phyloP scores from a whole-genome alignment of 2,329 filamentous ascomycete genomes.

The Aureobasidium uvarum region DNA sequence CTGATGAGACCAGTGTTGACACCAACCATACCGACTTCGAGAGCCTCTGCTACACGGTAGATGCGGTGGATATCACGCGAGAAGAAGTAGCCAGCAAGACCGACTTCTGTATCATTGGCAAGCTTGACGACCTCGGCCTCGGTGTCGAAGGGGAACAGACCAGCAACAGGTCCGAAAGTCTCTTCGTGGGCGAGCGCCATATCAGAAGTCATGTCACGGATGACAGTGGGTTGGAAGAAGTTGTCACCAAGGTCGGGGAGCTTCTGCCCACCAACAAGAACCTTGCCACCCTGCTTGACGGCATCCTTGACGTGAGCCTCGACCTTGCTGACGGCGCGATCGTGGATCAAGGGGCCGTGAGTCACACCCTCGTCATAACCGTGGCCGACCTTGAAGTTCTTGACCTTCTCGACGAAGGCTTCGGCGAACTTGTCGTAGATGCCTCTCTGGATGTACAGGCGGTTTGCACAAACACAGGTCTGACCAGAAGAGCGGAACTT shows the following conservation, averaged over 20 bases:
- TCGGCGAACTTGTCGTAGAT: conserved; percentile 73
- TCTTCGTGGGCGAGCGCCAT: conserved; percentile 87
- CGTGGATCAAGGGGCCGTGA: conserved; percentile 82
- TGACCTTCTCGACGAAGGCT: conserved; percentile 69
- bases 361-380: conserved; percentile 70
- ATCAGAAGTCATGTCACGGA: conserved; percentile 78
- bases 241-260: conserved; percentile 73
- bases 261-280: conserved; percentile 72
- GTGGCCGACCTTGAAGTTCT: conserved; percentile 70
- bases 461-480: conserved; percentile 80
- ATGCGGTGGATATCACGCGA: conserved; percentile 59
- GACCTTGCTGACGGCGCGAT: conserved; percentile 75
- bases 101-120: conserved; percentile 80
- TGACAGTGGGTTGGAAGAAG: conserved; percentile 87
- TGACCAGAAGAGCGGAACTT: conserved; percentile 96
- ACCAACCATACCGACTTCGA: conserved; percentile 86
- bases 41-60: conserved; percentile 60
- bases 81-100: conserved; percentile 93
- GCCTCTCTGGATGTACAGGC: conserved; percentile 73
- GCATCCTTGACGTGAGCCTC: conserved; percentile 78
- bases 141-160: conserved; percentile 81
- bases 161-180: conserved; percentile 93
- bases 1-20: conserved; percentile 53
- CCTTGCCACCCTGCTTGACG: conserved; percentile 69
- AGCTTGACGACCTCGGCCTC: conserved; percentile 84